phyloP scores from a whole-genome alignment of 1,139 yeast genomes.

The Lodderomyces elongisporus region DNA sequence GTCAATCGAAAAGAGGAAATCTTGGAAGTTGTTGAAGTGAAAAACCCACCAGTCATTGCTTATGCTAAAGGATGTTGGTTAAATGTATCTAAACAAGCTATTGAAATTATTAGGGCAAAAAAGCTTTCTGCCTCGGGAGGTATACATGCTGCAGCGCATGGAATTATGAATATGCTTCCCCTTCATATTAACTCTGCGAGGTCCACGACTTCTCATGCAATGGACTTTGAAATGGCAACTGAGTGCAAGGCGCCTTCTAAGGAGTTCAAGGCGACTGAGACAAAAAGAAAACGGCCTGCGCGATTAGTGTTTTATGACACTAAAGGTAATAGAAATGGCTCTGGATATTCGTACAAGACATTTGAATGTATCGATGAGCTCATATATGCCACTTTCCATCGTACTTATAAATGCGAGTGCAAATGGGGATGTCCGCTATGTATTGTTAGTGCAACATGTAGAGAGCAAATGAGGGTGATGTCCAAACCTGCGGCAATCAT shows the following conservation, averaged over 20 bases:
- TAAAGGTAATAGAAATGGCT: conserved; percentile 71
- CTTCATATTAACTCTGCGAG: conserved; percentile 33
- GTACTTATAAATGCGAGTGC: conserved; percentile 68
- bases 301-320: conserved; percentile 79
- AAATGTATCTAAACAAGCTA: conserved; percentile 63
- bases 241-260: conserved; percentile 98
- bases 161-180: conserved; percentile 72
- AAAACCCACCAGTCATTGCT: conserved; percentile 73
- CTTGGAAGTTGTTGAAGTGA: conserved; percentile 87
- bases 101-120: conserved; percentile 55
- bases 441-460: conserved; percentile 72
- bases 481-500: conserved; percentile 86
- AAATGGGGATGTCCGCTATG: conserved; percentile 89
- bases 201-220: conserved; percentile 27
- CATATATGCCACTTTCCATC: conserved; percentile 51
- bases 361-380: conserved; percentile 72
- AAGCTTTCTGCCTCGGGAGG: conserved; percentile 75
- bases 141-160: conserved; percentile 96
- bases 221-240: conserved; percentile 68
- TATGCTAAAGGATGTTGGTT: conserved; percentile 86
- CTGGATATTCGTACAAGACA: conserved; percentile 75
- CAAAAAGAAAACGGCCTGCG: conserved; percentile 74
- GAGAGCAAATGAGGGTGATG: conserved; percentile 74
- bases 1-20: conserved; percentile 71
- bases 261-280: conserved; percentile 73